Percentiles rank a stretch among this genome's conserved stretches.
These are phyloP conservation scores for Juglanconis sp. DNA, from an alignment of 2,329 filamentous ascomycete genomes.

Conservation along the genomic window DNA sequence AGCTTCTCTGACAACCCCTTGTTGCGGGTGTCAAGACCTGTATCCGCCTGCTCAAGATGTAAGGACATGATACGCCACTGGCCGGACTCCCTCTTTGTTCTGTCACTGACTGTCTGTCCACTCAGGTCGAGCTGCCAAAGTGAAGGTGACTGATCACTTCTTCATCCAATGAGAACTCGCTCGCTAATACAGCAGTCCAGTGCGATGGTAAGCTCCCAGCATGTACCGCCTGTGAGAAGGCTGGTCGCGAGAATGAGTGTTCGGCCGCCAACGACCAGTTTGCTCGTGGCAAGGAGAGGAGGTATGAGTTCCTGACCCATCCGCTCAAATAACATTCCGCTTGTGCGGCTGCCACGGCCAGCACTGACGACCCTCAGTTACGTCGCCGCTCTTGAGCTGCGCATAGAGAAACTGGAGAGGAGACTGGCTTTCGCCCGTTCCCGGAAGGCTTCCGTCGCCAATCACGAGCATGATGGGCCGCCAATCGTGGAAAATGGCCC, in stretches of 20 bases:
- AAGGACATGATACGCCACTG: conserved; percentile 24
- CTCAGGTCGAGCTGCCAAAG: conserved; percentile 78
- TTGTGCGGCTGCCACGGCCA: neutral
- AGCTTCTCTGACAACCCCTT: conserved; percentile 51
- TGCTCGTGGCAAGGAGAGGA: conserved; percentile 89
- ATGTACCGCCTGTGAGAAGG: conserved; percentile 92
- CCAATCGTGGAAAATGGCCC: conserved; percentile 28
- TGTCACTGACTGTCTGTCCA: conserved; percentile 16
- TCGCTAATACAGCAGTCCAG: conserved; percentile 32
- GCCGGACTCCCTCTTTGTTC: neutral
- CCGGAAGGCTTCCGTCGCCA: conserved; percentile 66
- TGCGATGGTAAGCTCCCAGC: conserved; percentile 95
- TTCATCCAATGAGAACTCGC: neutral
- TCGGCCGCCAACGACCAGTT: conserved; percentile 96
- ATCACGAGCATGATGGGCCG: conserved; percentile 57
- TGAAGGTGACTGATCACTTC: conserved; percentile 59
- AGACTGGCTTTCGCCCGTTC: conserved; percentile 68
- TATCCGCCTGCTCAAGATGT: conserved; percentile 78
- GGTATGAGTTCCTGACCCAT: conserved; percentile 41
- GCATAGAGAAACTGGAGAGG: conserved; percentile 83
- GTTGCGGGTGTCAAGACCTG: conserved; percentile 72
- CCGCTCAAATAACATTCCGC: too few relatives aligned
- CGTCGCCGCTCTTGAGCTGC: conserved; percentile 89
- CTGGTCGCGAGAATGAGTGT: conserved; percentile 80
- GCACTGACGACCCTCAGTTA: conserved; percentile 53